phyloP scores from a whole-genome alignment of 768 basidiomycete species.

The Suillus cothurnatus region DNA sequence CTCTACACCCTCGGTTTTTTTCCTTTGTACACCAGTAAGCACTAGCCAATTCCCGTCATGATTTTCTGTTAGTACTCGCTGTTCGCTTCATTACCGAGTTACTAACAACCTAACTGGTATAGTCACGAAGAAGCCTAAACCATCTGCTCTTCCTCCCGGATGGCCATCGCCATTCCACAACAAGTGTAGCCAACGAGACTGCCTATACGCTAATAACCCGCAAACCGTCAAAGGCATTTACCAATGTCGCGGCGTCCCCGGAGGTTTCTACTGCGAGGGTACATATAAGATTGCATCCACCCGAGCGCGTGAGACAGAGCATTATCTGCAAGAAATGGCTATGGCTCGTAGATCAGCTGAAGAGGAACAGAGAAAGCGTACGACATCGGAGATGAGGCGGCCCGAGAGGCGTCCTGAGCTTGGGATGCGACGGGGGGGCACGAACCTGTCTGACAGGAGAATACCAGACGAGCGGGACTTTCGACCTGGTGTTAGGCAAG shows the following conservation, averaged over 20 bases:
- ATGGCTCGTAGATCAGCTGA: slow-evolving; percentile 26
- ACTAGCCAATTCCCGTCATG: slow-evolving; percentile 25
- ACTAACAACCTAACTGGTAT: slow-evolving; percentile 1
- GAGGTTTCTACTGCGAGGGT: slow-evolving; percentile 37
- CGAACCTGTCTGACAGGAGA: slow-evolving; percentile 15
- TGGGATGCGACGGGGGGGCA: slow-evolving; percentile 16
- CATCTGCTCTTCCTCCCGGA: slow-evolving; percentile 27
- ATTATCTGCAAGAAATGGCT: slow-evolving; percentile 30
- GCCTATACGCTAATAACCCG: slow-evolving; percentile 34
- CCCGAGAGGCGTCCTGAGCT: slow-evolving; percentile 30
- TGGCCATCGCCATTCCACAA: slow-evolving; percentile 42
- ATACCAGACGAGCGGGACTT: slow-evolving; percentile 11
- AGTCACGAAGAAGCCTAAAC: slow-evolving; percentile 36
- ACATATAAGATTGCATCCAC: slow-evolving; percentile 36
- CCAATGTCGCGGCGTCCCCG: slow-evolving; percentile 34
- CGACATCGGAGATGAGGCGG: slow-evolving; percentile 25
- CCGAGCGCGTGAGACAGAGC: slow-evolving; percentile 35
- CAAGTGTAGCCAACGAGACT: slow-evolving; percentile 37
- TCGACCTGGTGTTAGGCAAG: slow-evolving; percentile 10
- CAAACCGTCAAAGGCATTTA: slow-evolving; percentile 33
- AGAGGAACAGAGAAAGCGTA: slow-evolving; percentile 34
- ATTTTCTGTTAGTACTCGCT: slow-evolving; percentile 29
- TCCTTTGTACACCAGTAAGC: slow-evolving; percentile 8
- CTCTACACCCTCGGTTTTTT: slow-evolving; percentile 13
- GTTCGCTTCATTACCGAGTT: neutral